Evolutionary conservation across 768 basidiomycete species (phyloP), one percentile per base, ranked within the genome.

Genomic region (Tricholoma bakamatsutake): DNA sequence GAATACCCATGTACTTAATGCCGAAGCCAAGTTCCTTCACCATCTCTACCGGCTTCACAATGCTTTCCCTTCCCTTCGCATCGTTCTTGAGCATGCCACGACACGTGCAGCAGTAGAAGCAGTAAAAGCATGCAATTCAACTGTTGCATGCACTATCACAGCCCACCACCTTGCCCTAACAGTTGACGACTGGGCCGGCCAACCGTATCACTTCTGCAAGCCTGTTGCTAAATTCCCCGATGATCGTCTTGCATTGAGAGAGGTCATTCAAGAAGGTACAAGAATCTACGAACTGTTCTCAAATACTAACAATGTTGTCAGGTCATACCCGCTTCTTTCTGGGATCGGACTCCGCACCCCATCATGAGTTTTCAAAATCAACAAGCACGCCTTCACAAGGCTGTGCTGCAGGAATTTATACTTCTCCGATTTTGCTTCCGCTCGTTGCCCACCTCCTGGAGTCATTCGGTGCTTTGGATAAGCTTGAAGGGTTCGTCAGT

Each of bases 361-460:
- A 99, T 70, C 85, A 89, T 4, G 78, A 79, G 30, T 67, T 75
- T 28, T 74, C 78, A 52, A 88, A 93, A 70, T 80, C 88, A 4
- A 84, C 80, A 15, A 82, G 89, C 57, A 81, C 84, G 4, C 87
- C 90, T 6, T 72, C 71, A 17, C 78, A 83, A 31, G 76, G 84
- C 15, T 99, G 97, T 70, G 95, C 97, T 1, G 97, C 97, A 9
- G 97, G 97, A 0, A 84, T 98, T 52, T 98, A 98, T 70, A 98
- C 97, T 1, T 92, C 90, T 4, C 89, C 94, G 4, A 87, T 96
- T 61, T 78, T 99, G 17, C 79, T 99, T 13, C 94, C 97, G 2
- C 79, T 98, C 12, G 84, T 90, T 0, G 94, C 96, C 0, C 86
- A 95, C 59, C 74, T 97, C 30, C 76, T 98, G 35, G 92, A 93